Conservation (phyloP, 148 eudicot genomes). For the Chenopodium formosanum region DNA sequence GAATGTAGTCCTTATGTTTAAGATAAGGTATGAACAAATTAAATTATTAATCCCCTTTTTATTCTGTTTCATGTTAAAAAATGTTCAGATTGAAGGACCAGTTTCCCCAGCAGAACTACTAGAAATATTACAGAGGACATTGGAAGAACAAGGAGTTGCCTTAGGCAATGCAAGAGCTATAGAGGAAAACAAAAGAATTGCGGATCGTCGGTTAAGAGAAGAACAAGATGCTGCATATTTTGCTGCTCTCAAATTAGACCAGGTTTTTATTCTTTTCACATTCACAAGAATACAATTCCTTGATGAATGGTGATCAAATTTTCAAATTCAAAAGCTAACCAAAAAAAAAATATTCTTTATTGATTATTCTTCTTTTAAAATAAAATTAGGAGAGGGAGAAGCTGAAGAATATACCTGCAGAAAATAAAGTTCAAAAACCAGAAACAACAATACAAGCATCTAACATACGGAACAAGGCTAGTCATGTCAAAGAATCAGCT, state of each 20-base stretch:
- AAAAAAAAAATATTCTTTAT: not conserved
- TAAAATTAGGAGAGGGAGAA: conserved; percentile 48
- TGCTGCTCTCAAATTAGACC: conserved; percentile 71
- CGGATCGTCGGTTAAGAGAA: conserved; percentile 59
- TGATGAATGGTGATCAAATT: not conserved
- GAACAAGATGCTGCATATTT: conserved; percentile 91
- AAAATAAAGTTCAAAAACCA: conserved; percentile 33
- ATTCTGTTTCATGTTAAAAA: not conserved
- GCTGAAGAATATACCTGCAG: conserved; percentile 30
- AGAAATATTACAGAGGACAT: conserved; percentile 67
- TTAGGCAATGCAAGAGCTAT: conserved; percentile 50
- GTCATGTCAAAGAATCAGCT: conserved; percentile 36
- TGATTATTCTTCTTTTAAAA: not conserved
- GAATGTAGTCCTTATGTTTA: not conserved
- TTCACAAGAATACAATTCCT: not conserved
- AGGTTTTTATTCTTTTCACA: conserved; percentile 44
- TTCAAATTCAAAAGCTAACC: not conserved
- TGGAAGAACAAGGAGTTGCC: conserved; percentile 83
- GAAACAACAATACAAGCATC: conserved; percentile 31
- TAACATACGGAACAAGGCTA: conserved; percentile 21
- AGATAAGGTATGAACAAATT: too few relatives aligned
- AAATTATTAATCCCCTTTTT: not conserved
- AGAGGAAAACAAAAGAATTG: conserved; percentile 57
- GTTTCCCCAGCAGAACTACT: conserved; percentile 78
- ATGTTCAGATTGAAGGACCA: conserved; percentile 77